These are phyloP conservation scores for Antitrichia curtipendula DNA, from an alignment of 225 moss, liverwort and hornwort species.

Conservation along the genomic window DNA sequence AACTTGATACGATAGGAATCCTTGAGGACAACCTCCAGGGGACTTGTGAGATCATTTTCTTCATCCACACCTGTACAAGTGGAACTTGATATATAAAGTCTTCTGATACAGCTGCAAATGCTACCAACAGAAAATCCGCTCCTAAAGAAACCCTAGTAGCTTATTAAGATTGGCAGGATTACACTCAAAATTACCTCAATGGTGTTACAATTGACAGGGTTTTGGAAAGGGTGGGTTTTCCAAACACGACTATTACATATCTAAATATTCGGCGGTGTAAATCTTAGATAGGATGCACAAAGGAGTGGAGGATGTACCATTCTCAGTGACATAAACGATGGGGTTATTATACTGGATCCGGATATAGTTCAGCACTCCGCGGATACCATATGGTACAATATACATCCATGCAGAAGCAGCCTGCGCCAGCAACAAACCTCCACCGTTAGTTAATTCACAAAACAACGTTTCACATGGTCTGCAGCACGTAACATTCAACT, in stretches of 20 bases:
- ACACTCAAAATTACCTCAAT: no score
- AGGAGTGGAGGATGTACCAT: neutral
- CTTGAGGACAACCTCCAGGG: neutral
- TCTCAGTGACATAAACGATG: neutral
- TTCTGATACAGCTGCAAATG: neutral
- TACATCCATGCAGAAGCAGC: constrained; percentile 17
- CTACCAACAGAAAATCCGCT: neutral
- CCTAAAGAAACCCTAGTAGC: neutral
- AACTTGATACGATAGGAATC: constrained; percentile 17
- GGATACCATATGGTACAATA: constrained; percentile 24
- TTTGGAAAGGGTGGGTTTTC: neutral
- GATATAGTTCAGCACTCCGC: constrained; percentile 3
- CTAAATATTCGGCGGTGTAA: neutral
- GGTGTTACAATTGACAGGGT: no score
- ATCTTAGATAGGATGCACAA: neutral
- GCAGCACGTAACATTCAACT: neutral
- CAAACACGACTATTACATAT: neutral
- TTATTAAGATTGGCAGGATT: neutral
- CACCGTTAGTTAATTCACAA: neutral
- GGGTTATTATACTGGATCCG: neutral
- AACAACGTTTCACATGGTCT: neutral
- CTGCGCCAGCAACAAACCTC: neutral
- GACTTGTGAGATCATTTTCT: neutral
- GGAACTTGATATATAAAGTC: neutral
- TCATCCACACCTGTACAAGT: constrained; percentile 14